Evolutionary conservation across 2,329 filamentous ascomycete species (phyloP), one percentile per base, ranked within the genome.

Genomic region (Ascochyta viciae-villosae): DNA sequence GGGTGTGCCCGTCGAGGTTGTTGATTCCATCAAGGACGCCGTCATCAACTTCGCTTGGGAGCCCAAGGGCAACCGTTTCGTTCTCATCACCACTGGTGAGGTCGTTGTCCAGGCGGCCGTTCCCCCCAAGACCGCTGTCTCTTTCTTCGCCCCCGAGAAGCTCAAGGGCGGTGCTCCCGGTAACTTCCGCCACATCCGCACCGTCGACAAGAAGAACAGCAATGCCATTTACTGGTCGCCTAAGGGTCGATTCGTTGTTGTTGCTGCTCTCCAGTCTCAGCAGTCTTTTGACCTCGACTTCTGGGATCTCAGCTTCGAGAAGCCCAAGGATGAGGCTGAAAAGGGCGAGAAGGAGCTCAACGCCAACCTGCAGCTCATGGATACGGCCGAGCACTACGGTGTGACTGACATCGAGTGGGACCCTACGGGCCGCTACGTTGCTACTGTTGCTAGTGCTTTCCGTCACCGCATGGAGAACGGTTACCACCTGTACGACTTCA

Each of bases 11-110:
- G 94, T 99, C 50, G 95, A 99, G 78, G 95, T 98, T 53, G 92
- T 99, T 47, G 95, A 99, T 78, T 92, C 89, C 50, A 90, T 99
- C 80, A 98, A 98, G 81, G 95, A 98, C 73, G 96, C 93, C 1
- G 95, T 99, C 67, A 96, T 99, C 81, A 99, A 99, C 83, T 99
- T 99, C 74, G 92, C 95, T 9, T 99, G 95, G 95, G 95, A 99
- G 75, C 95, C 95, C 61, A 97, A 97, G 82, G 95, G 95, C 60
- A 93, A 96, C 77, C 89, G 95, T 35, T 99, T 99, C 76, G 92
- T 97, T 64, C 89, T 97, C 73, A 99, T 99, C 80, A 97, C 93
- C 33, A 95, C 91, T 16, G 90, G 92, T 10, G 95, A 99, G 80
- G 87, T 90, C 3, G 83, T 88, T 37, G 87, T 87, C 35, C 87